phyloP scores from a whole-genome alignment of 768 basidiomycete genomes.

The Lactifluus echinatus region DNA sequence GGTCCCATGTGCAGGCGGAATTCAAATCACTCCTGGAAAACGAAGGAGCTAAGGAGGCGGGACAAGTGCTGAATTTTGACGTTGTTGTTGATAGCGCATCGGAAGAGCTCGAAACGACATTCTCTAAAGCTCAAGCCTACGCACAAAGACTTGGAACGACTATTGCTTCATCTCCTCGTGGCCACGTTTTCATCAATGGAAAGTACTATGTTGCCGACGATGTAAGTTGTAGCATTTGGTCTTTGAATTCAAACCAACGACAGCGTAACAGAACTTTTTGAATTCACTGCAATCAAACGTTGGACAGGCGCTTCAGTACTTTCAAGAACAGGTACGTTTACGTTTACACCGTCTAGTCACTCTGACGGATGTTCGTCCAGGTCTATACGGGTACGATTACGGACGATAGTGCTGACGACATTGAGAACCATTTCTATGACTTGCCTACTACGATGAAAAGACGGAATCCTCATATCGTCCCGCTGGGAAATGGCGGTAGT shows the following conservation, averaged over 20 bases:
- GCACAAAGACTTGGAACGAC: constrained; percentile 29
- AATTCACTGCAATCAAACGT: constrained; percentile 54
- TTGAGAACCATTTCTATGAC: constrained; percentile 83
- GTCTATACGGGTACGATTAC: constrained; percentile 49
- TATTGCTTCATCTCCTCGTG: constrained; percentile 21
- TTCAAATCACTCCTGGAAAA: constrained; percentile 2
- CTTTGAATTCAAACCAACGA: not conserved
- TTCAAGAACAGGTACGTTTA: constrained; percentile 61
- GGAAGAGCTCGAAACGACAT: constrained; percentile 4
- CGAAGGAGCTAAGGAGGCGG: not conserved
- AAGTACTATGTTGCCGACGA: constrained; percentile 23
- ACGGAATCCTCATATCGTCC: constrained; percentile 71
- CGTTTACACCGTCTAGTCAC: not conserved
- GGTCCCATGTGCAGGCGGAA: not conserved
- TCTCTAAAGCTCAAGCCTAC: constrained; percentile 27
- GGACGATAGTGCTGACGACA: constrained; percentile 41
- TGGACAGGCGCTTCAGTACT: constrained; percentile 47
- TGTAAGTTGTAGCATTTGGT: constrained; percentile 2
- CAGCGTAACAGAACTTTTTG: constrained; percentile 47
- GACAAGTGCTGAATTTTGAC: constrained; percentile 1
- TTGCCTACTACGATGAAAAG: constrained; percentile 61
- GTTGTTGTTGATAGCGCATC: not conserved
- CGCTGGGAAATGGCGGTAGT: constrained; percentile 36
- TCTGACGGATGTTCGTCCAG: constrained; percentile 25
- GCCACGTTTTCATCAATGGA: constrained; percentile 41